These are phyloP conservation scores for Chamaecrista fasciculata DNA, from an alignment of 306 rosid genomes.

Conservation along the genomic window DNA sequence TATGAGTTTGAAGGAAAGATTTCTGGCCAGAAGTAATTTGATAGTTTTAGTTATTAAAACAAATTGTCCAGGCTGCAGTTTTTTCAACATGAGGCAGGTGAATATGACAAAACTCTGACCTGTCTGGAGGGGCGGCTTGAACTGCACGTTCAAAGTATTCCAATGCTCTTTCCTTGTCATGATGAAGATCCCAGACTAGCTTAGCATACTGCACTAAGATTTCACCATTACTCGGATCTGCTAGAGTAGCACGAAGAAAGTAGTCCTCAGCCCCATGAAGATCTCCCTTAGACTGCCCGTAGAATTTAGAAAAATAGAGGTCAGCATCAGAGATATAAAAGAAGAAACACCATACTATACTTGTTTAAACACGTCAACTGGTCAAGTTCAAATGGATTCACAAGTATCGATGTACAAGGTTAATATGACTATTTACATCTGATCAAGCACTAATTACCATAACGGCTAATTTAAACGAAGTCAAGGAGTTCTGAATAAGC, in stretches of 20 bases:
- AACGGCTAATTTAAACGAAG: background rate
- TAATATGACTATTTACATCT: background rate
- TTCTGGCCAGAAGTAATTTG: background rate
- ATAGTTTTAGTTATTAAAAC: background rate
- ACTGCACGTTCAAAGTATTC: constrained; percentile 71
- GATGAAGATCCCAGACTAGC: constrained; percentile 69
- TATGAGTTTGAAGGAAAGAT: constrained; percentile 9
- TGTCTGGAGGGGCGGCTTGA: constrained; percentile 57
- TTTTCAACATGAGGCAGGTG: background rate
- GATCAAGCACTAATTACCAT: background rate
- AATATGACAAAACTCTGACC: constrained; percentile 44
- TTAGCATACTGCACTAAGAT: constrained; percentile 60
- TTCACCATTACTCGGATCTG: constrained; percentile 76
- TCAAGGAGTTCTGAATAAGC: background rate
- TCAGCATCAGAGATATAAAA: constrained; percentile 16
- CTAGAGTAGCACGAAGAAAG: constrained; percentile 57
- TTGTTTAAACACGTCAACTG: background rate
- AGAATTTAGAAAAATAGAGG: constrained; percentile 12
- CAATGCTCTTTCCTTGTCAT: constrained; percentile 61
- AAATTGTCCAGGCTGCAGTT: background rate
- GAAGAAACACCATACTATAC: background rate
- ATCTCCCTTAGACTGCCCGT: constrained; percentile 71
- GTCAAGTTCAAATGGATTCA: background rate
- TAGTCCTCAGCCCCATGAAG: constrained; percentile 74
- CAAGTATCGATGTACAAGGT: background rate